Percentiles rank a stretch among this genome's conserved stretches.
Conservation (phyloP, 345 rosid genomes). For the Garcia nutans region DNA sequence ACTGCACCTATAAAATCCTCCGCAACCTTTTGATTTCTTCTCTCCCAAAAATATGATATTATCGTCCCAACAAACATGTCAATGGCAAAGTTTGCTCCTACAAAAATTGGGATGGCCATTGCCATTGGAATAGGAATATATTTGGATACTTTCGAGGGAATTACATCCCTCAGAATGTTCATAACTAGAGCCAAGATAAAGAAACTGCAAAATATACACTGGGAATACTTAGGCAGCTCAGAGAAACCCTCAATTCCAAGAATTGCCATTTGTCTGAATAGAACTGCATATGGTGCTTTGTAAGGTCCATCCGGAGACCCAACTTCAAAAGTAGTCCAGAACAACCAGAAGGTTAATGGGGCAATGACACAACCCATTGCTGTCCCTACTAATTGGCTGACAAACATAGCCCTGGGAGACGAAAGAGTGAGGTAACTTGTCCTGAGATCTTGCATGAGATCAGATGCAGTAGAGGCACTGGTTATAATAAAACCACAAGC, state of each 20-base stretch:
- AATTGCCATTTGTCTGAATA: constrained; percentile 78
- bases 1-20: constrained; percentile 72
- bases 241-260: constrained; percentile 69
- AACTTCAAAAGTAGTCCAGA: constrained; percentile 74
- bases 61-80: constrained; percentile 80
- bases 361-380: constrained; percentile 81
- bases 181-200: constrained; percentile 51
- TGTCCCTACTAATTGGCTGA: constrained; percentile 66
- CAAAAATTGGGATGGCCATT: constrained; percentile 79
- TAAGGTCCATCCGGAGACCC: constrained; percentile 77
- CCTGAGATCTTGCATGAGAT: constrained; percentile 89
- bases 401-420: constrained; percentile 80
- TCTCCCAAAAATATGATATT: constrained; percentile 63
- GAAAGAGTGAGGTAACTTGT: constrained; percentile 73
- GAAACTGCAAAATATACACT: constrained; percentile 61
- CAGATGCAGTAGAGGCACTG: constrained; percentile 78
- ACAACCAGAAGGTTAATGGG: constrained; percentile 78
- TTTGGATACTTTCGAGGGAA: constrained; percentile 53
- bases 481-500: constrained; percentile 77
- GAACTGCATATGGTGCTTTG: constrained; percentile 76
- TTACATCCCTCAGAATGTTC: constrained; percentile 58
- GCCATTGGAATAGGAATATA: constrained; percentile 80
- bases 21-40: constrained; percentile 53
- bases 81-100: constrained; percentile 75
- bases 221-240: constrained; percentile 65